Conservation (phyloP, 2,329 filamentous ascomycete genomes). For the Didymella keratinophila region DNA sequence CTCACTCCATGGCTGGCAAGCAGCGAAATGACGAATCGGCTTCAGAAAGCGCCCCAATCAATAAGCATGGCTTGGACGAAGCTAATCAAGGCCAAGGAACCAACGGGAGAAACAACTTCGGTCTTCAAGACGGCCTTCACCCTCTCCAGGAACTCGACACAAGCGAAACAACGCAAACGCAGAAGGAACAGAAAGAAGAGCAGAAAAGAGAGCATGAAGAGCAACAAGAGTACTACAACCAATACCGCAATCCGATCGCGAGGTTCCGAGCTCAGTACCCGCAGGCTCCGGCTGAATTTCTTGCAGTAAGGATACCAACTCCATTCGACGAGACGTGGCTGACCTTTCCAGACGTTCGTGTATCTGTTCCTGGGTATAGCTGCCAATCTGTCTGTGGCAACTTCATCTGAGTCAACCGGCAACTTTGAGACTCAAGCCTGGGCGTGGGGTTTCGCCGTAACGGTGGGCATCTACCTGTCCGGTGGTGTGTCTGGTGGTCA, state of each 20-base stretch:
- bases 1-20: slow-evolving; percentile 16
- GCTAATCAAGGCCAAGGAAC: slow-evolving; percentile 20
- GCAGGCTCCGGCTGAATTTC: slow-evolving; percentile 62
- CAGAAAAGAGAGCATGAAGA: slow-evolving; percentile 55
- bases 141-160: slow-evolving; percentile 43
- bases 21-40: slow-evolving; percentile 13
- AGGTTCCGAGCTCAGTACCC: slow-evolving; percentile 61
- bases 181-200: slow-evolving; percentile 50
- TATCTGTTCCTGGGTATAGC: slow-evolving; percentile 58
- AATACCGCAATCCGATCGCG: slow-evolving; percentile 61
- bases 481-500: slow-evolving; percentile 59
- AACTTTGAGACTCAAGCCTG: slow-evolving; percentile 43
- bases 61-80: slow-evolving; percentile 34
- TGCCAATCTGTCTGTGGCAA: slow-evolving; percentile 59
- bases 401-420: slow-evolving; percentile 53
- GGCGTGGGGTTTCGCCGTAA: slow-evolving; percentile 64
- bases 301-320: slow-evolving; percentile 51
- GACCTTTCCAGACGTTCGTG: slow-evolving; percentile 37
- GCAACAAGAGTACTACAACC: slow-evolving; percentile 56
- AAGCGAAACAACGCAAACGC: slow-evolving; percentile 35
- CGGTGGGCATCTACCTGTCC: slow-evolving; percentile 58
- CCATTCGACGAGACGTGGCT: slow-evolving; percentile 28
- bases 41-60: slow-evolving; percentile 30
- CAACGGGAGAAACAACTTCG: slow-evolving; percentile 42
- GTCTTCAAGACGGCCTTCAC: slow-evolving; percentile 56